Evolutionary conservation across 805 yeast genomes (phyloP), one percentile per base, ranked within the genome.

Genomic region (Schwanniomyces vanrijiae): DNA sequence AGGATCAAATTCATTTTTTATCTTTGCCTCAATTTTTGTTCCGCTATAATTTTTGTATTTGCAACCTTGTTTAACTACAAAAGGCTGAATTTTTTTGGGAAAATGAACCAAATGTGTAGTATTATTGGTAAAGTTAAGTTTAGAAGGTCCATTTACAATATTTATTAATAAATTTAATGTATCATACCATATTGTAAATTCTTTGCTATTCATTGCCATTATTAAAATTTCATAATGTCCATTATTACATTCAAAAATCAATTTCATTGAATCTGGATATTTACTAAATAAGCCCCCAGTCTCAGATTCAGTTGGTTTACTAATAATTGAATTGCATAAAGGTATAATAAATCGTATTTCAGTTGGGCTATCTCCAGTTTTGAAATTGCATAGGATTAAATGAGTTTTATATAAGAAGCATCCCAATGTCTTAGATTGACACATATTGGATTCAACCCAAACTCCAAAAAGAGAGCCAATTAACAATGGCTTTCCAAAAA

Each of bases 401-500:
- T 80, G 83, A 4, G 81, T 70, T 49, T 81, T 78, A 64, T 78
- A 81, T 18, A 80, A 54, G 37, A 80, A 47, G 37, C 58, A 69
- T 44, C 65, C 81, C 60, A 62, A 53, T 45, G 37, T 48, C 43
- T n/a, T 41, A 19, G 18, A 42, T 14, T 24, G 38, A 37, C 28
- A 18, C 42, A 44, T n/a, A 53, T 39, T 55, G 1, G 54, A 48
- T 14, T 64, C 65, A 2, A 68, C 37, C 78, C 81, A 81, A 1
- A 71, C 60, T 2, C 65, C 55, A 13, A 59, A 58, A 20, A 75
- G 59, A 0, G 78, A 66, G 2, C 85, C 84, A 16, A 71, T 58
- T 22, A 80, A 51, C 4, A 70, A 44, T 2, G 76, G 67, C 39
- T 66, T 60, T 0, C 84, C 84, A 50, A 82, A 71, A 48, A 76